Base-by-base conservation (phyloP, 495 filamentous ascomycete species). In the Penicillium lividum region DNA sequence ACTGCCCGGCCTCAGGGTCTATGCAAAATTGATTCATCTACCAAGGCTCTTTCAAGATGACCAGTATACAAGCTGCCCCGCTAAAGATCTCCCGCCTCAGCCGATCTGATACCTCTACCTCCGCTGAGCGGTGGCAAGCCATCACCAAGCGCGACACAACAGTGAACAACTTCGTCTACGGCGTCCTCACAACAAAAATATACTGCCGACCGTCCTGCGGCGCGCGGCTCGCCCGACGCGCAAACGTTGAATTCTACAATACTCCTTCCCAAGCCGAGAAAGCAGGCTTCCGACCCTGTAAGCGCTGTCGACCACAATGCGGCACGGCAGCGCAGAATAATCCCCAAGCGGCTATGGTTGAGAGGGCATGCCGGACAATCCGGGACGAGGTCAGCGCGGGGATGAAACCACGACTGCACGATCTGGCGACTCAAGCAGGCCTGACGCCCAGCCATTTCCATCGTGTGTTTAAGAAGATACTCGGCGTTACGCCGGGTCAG, bases 171-270 rank as follows among this genome's bases (percentile, higher is more conserved):
- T 89, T 89, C 64, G 77, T 89, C 63, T 89, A 88, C 74, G 76
- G 66, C 22, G 86, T 89, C 25, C 70, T 78, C 28, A 84, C 83
- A 0, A 89, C 86, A 7, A 81, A 78, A 29, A 85, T 87, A 44
- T 88, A 83, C 68, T 89, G 86, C 62, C 82, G 84, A 2, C 82
- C 86, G 5, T 82, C 77, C 7, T 88, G 86, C 52, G 71, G 81
- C 3, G 78, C 83, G 5, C 81, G 86, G 4, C 78, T 86, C 18
- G 84, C 86, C 8, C 78, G 84, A 15, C 80, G 85, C 18, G 79
- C 82, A 34, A 87, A 88, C 57, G 77, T 88, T 49, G 63, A 68
- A 13, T 88, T 88, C 71, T 84, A 82, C 68, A 71, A 80, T 42
- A 80, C 75, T 7, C 69, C 82, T n/a, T 65, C 73, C 0, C 76